Percentiles rank a stretch among this genome's conserved stretches.
These are phyloP conservation scores for Atkinsonella hypoxylon DNA, from an alignment of 2,329 filamentous ascomycete species.

Conservation along the genomic window DNA sequence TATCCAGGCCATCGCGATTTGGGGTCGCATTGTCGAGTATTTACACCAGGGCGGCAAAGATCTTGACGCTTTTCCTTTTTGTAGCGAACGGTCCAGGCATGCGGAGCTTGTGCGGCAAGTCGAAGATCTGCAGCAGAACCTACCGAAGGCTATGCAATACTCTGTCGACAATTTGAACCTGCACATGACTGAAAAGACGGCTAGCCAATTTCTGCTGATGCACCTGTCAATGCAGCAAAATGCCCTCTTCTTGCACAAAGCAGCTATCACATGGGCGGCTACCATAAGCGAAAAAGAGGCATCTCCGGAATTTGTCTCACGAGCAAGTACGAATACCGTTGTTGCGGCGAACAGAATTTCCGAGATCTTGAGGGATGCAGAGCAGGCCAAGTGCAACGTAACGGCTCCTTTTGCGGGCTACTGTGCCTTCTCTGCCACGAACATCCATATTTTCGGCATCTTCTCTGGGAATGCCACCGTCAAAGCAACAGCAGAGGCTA, in stretches of 20 bases:
- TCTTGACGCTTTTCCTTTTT: conserved; percentile 64
- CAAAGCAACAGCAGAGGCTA: conserved; percentile 68
- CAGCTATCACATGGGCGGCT: conserved; percentile 62
- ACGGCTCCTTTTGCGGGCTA: conserved; percentile 91
- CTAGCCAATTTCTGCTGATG: conserved; percentile 84
- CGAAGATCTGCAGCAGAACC: conserved; percentile 53
- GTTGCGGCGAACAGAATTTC: conserved; percentile 81
- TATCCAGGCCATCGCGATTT: conserved; percentile 72
- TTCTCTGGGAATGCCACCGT: conserved; percentile 73
- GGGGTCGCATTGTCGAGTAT: conserved; percentile 83
- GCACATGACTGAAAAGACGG: conserved; percentile 73
- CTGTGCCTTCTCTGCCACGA: conserved; percentile 84
- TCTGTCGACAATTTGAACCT: conserved; percentile 70
- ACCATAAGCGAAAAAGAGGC: conserved; percentile 55
- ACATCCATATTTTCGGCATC: conserved; percentile 85
- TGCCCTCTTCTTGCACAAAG: conserved; percentile 78
- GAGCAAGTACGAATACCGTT: conserved; percentile 64
- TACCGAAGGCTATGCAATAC: conserved; percentile 65
- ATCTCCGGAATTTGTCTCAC: conserved; percentile 65
- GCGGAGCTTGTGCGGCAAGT: conserved; percentile 56
- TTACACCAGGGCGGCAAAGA: conserved; percentile 83
- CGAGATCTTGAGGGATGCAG: conserved; percentile 66
- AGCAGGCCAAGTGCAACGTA: conserved; percentile 55
- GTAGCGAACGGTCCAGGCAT: conserved; percentile 72
- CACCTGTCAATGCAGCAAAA: conserved; percentile 88